These are phyloP conservation scores for Volvox carteri DNA, from an alignment of 163 green algal genomes.

Conservation along the genomic window DNA sequence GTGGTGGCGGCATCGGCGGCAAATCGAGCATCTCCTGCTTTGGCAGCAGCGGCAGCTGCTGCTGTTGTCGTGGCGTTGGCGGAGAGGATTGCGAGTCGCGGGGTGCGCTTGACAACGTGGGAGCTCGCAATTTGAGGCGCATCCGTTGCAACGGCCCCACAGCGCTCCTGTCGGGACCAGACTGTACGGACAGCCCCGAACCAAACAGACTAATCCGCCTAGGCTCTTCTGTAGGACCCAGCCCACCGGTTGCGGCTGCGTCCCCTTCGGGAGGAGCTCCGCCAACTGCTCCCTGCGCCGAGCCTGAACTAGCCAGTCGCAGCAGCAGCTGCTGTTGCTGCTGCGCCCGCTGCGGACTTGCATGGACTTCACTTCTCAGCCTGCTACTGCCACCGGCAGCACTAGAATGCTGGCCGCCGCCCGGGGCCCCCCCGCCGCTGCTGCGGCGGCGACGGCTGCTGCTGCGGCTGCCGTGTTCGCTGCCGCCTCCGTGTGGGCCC, in stretches of 20 bases:
- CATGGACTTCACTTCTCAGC: neutral
- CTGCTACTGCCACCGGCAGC: neutral
- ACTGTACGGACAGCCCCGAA: neutral
- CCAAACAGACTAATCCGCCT: neutral
- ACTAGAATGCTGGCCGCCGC: neutral
- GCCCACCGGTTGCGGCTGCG: neutral
- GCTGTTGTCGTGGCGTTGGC: neutral
- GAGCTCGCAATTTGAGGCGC: neutral
- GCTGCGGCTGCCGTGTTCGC: neutral
- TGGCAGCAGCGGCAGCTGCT: neutral
- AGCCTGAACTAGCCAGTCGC: neutral
- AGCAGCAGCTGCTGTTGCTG: neutral
- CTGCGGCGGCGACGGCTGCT: conserved; percentile 6
- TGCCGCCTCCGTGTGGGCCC: too few species aligned
- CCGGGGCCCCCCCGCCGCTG: neutral
- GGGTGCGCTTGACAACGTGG: neutral
- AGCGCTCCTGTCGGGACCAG: neutral
- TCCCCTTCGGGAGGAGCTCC: neutral
- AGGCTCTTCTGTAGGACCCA: too few species aligned
- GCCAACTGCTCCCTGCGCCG: neutral
- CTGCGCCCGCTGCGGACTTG: neutral
- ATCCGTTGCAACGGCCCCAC: too few species aligned
- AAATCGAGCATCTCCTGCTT: neutral
- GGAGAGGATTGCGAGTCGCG: too few species aligned
- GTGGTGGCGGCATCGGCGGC: neutral